phyloP scores from a whole-genome alignment of 495 filamentous ascomycete genomes.

The Apiosordaria backusii region DNA sequence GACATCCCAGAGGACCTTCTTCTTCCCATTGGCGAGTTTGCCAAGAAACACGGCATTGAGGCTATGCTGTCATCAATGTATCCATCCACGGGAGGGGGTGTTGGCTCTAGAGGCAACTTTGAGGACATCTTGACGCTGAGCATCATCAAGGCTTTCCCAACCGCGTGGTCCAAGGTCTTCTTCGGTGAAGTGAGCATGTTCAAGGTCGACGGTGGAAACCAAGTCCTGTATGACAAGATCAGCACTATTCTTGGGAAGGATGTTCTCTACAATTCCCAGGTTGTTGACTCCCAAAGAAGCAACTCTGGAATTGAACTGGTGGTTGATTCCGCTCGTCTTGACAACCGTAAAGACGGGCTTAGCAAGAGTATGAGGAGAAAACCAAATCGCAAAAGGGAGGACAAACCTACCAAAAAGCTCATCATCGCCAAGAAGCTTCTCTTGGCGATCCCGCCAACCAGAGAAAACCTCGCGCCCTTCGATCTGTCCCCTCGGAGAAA shows the following conservation, averaged over 20 bases:
- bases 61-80: conserved; percentile 32
- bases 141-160: conserved; percentile 36
- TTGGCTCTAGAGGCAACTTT: conserved; percentile 33
- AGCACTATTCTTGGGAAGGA: conserved; percentile 26
- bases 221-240: conserved; percentile 36
- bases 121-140: conserved; percentile 35
- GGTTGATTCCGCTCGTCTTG: conserved; percentile 19
- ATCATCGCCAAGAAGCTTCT: conserved; percentile 39
- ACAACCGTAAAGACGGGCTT: not conserved
- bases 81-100: conserved; percentile 25
- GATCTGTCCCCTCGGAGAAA: conserved; percentile 32
- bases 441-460: conserved; percentile 35
- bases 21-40: conserved; percentile 39
- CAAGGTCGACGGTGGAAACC: conserved; percentile 33
- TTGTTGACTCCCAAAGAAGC: conserved; percentile 24
- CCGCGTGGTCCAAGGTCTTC: conserved; percentile 31
- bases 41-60: conserved; percentile 40
- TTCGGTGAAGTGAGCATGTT: conserved; percentile 19
- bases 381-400: not conserved
- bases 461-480: conserved; percentile 31
- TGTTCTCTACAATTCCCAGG: conserved; percentile 34
- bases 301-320: conserved; percentile 26
- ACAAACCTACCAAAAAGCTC: conserved; percentile 6
- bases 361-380: not conserved
- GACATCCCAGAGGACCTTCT: conserved; percentile 43